phyloP scores from a whole-genome alignment of 345 rosid species.

The Brassica incana region DNA sequence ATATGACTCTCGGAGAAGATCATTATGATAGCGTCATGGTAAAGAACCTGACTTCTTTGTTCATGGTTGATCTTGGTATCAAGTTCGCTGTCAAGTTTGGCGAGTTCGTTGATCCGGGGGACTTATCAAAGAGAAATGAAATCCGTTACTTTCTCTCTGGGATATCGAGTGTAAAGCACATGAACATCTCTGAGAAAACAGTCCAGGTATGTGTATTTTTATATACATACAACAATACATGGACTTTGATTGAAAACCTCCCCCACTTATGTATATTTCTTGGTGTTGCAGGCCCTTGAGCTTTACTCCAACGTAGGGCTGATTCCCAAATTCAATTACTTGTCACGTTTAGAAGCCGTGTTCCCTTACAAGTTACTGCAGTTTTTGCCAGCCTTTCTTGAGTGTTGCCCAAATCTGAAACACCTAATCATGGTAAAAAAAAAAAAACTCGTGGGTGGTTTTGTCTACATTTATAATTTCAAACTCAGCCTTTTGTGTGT shows the following conservation, averaged over 20 bases:
- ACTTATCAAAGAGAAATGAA: constrained; percentile 5
- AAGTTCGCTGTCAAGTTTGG: neutral
- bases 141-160: constrained; percentile 2
- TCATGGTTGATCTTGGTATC: neutral
- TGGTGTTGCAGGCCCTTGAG: constrained; percentile 11
- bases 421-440: constrained; percentile 18
- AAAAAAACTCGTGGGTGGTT: neutral
- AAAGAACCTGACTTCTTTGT: constrained; percentile 12
- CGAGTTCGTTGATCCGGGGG: neutral
- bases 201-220: neutral
- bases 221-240: neutral
- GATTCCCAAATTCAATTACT: constrained; percentile 18
- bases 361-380: neutral
- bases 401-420: constrained; percentile 29
- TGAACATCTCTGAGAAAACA: constrained; percentile 15
- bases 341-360: neutral
- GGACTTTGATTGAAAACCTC: neutral
- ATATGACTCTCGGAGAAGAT: constrained; percentile 12
- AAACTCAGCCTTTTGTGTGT: neutral
- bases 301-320: neutral
- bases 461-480: neutral
- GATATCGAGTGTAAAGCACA: constrained; percentile 3
- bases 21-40: neutral
- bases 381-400: constrained; percentile 7
- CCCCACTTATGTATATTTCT: neutral